Percentiles rank a stretch among this genome's conserved stretches.
Conservation (phyloP, 1,284 basidiomycete genomes). For the Omphalotus olearius region DNA sequence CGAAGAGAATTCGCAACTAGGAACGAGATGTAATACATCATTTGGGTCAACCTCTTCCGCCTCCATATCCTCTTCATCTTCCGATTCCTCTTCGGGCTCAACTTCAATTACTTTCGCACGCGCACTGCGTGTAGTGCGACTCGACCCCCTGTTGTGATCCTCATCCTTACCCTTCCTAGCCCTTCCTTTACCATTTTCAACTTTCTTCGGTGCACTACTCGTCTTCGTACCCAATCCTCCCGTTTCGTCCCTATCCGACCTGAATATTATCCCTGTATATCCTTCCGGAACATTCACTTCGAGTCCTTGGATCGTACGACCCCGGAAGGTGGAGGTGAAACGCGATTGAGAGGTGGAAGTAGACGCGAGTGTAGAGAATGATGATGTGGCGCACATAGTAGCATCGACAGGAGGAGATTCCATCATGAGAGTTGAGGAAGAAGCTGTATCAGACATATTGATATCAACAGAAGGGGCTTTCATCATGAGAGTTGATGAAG, state of each 20-base stretch:
- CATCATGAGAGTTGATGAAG: no score
- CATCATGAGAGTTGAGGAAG: no score
- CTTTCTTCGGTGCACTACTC: background rate
- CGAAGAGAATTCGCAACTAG: slow-evolving; percentile 51
- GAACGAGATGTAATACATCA: slow-evolving; percentile 34
- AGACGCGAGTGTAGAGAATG: background rate
- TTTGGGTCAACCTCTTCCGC: slow-evolving; percentile 17
- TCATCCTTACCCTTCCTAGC: slow-evolving; percentile 18
- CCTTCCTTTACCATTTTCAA: slow-evolving; percentile 18
- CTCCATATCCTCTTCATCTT: slow-evolving; percentile 15
- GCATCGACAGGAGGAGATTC: no score
- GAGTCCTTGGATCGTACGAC: slow-evolving; percentile 65
- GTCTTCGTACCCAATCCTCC: slow-evolving; percentile 5
- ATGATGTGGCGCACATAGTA: no score
- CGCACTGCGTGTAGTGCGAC: slow-evolving; percentile 22
- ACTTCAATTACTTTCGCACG: slow-evolving; percentile 24
- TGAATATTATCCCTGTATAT: slow-evolving; percentile 62
- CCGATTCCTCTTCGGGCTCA: slow-evolving; percentile 18
- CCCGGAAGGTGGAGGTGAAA: slow-evolving; percentile 65
- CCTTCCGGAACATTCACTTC: slow-evolving; percentile 57
- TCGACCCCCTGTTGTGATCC: slow-evolving; percentile 13
- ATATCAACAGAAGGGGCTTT: no score
- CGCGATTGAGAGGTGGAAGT: slow-evolving; percentile 29
- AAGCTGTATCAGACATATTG: no score
- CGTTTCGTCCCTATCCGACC: slow-evolving; percentile 21